phyloP scores from a whole-genome alignment of 2,329 filamentous ascomycete species.

The Fusarium neocosmosporiellum region DNA sequence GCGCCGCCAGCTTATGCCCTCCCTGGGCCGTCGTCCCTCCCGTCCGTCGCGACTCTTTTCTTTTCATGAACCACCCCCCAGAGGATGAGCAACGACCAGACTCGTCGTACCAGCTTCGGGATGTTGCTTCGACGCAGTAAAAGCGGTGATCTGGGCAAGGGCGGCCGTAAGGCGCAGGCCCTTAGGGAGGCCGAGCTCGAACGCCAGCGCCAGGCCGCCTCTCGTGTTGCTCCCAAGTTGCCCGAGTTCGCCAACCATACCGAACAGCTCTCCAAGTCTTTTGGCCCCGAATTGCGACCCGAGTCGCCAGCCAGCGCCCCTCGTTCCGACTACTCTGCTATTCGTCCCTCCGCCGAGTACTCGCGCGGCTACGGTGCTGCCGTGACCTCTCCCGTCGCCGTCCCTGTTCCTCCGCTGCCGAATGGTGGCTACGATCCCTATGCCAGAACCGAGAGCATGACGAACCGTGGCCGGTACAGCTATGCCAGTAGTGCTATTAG shows the following conservation, averaged over 20 bases:
- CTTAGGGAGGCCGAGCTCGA: slow-evolving; percentile 62
- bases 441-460: slow-evolving; percentile 91
- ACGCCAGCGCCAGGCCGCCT: slow-evolving; percentile 61
- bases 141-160: slow-evolving; percentile 72
- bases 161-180: slow-evolving; percentile 69
- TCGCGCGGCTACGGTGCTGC: slow-evolving; percentile 55
- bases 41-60: slow-evolving; percentile 37
- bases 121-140: slow-evolving; percentile 76
- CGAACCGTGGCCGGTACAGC: slow-evolving; percentile 93
- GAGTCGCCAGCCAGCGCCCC: slow-evolving; percentile 72
- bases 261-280: slow-evolving; percentile 59
- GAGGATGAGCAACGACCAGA: slow-evolving; percentile 47
- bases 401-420: slow-evolving; percentile 69
- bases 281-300: slow-evolving; percentile 66
- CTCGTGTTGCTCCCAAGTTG: slow-evolving; percentile 62
- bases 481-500: slow-evolving; percentile 93
- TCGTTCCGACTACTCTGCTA: slow-evolving; percentile 54
- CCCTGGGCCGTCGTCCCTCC: slow-evolving; percentile 19
- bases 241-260: slow-evolving; percentile 63
- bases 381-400: slow-evolving; percentile 43
- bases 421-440: slow-evolving; percentile 79
- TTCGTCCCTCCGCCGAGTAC: slow-evolving; percentile 65
- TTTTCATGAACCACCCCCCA: slow-evolving; percentile 39
- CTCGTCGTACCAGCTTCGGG: slow-evolving; percentile 59
- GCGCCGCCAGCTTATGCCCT: slow-evolving; percentile 32